These are phyloP conservation scores for Apiospora saccharicola DNA, from an alignment of 2,329 filamentous ascomycete genomes.

Conservation along the genomic window DNA sequence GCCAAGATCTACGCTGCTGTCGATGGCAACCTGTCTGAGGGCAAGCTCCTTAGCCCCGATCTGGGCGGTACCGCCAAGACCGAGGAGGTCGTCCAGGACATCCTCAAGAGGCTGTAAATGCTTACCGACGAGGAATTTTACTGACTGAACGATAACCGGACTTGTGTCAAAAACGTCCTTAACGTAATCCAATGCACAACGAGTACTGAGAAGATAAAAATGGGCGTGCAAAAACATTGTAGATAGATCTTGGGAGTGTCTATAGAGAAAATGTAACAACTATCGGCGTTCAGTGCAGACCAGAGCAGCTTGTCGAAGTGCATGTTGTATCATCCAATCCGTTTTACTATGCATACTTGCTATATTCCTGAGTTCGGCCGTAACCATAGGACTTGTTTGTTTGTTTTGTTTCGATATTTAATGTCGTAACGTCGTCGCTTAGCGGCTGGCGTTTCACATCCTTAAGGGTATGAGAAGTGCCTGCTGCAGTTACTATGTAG, in stretches of 20 bases:
- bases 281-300: background rate
- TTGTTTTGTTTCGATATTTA: too few species aligned
- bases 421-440: too few species aligned
- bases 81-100: conserved; percentile 85
- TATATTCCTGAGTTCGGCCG: background rate
- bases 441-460: too few species aligned
- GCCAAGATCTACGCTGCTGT: conserved; percentile 91
- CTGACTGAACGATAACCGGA: background rate
- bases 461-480: too few species aligned
- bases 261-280: conserved; percentile 12
- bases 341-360: background rate
- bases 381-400: too few species aligned
- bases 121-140: background rate
- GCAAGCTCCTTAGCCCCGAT: conserved; percentile 83
- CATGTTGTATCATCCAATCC: background rate
- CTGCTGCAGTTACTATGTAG: too few species aligned
- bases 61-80: conserved; percentile 88
- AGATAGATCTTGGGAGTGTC: background rate
- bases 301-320: background rate
- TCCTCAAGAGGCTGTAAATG: conserved; percentile 78
- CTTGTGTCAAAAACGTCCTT: background rate
- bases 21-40: conserved; percentile 87
- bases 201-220: background rate
- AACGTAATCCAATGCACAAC: background rate
- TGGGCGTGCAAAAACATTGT: background rate